Evolutionary conservation across 768 basidiomycete species (phyloP), one percentile per base, ranked within the genome.

Genomic region (Trametopsis cervina): DNA sequence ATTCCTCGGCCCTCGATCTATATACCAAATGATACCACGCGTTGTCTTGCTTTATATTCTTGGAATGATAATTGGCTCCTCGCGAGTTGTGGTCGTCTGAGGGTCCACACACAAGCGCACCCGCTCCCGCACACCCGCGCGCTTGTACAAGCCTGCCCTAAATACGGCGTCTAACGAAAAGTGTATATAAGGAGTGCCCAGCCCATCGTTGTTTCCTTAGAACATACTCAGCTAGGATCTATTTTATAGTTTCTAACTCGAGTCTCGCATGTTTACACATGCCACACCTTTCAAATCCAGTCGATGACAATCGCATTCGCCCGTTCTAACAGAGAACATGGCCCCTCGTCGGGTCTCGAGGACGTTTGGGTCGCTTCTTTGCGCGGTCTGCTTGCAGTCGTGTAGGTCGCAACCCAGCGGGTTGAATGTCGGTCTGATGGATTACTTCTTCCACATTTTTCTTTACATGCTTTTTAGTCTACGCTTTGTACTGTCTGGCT

Each of bases 181-280:
- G 33, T n/a, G 17, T 11, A 12, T 27, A 22, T n/a, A n/a, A n/a
- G n/a, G n/a, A n/a, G n/a, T n/a, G n/a, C n/a, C n/a, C n/a, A 27
- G 23, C 17, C 33, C 45, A 4, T 51, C 15, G 17, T 51, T 47
- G 53, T 51, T 62, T 69, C 77, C 60, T 69, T 55, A 81, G 80
- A 81, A 79, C 78, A 81, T 81, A 81, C 80, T 81, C 80, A 77
- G 77, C 75, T 77, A 81, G 79, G 80, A 81, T 81, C 80, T 81
- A 77, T 81, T 81, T 62, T 80, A 80, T 78, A 81, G 80, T 77
- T 77, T 78, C 78, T 80, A 76, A 80, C 80, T 60, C 77, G 79
- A 78, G 78, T 82, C 77, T 80, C 75, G 81, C 80, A 82, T 80
- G 78, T 81, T 78, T 80, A 81, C 71, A 73, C 77, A 78, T 81